These are phyloP conservation scores for Emmonsia crescens DNA, from an alignment of 2,329 filamentous ascomycete species.

Conservation along the genomic window DNA sequence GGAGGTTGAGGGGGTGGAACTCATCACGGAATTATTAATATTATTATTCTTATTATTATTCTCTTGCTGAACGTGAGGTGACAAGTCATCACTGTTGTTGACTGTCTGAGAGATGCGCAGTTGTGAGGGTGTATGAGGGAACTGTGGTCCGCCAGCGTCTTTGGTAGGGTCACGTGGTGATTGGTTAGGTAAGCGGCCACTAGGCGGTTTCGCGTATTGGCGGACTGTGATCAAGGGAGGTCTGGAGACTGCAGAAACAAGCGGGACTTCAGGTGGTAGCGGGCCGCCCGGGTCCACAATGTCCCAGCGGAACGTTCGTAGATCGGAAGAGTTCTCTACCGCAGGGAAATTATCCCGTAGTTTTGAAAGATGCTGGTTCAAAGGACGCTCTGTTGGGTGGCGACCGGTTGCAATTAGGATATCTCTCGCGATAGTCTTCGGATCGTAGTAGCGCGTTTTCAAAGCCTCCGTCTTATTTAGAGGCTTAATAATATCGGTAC, in stretches of 20 bases:
- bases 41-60: not conserved
- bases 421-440: constrained; percentile 52
- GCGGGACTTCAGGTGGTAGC: constrained; percentile 20
- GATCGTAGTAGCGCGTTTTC: constrained; percentile 45
- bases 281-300: constrained; percentile 47
- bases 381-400: constrained; percentile 46
- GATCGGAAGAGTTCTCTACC: constrained; percentile 39
- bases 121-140: not conserved
- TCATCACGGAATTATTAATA: not conserved
- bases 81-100: not conserved
- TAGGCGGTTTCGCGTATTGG: not conserved
- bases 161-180: constrained; percentile 7
- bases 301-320: constrained; percentile 52
- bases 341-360: constrained; percentile 33
- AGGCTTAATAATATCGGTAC: constrained; percentile 33
- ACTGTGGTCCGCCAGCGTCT: not conserved
- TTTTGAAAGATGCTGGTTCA: constrained; percentile 50
- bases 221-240: constrained; percentile 15
- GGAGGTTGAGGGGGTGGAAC: constrained; percentile 3
- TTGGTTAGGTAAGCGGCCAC: constrained; percentile 3
- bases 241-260: constrained; percentile 17
- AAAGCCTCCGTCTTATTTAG: constrained; percentile 30
- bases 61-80: not conserved
- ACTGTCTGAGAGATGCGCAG: constrained; percentile 5
- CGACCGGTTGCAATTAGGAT: constrained; percentile 51